These are phyloP conservation scores for Alternaria triticimaculans DNA, from an alignment of 2,329 filamentous ascomycete species.

Conservation along the genomic window DNA sequence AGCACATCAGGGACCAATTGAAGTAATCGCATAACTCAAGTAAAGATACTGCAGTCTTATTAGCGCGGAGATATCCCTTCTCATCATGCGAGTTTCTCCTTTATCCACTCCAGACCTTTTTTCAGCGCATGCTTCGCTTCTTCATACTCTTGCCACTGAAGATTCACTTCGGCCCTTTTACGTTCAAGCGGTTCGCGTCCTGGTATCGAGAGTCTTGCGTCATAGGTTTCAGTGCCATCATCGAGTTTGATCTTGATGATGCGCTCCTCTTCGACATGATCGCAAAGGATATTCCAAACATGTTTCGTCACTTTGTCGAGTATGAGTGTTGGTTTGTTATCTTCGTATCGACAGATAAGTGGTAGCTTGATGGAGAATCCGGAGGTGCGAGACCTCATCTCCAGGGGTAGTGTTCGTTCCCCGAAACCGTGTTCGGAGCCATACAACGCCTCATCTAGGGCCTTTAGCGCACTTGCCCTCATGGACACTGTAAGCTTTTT, in stretches of 20 bases:
- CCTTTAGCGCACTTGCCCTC: background rate
- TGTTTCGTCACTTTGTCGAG: background rate
- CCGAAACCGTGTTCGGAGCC: constrained; percentile 9
- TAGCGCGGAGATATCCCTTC: background rate
- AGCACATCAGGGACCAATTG: background rate
- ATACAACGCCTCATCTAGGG: background rate
- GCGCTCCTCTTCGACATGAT: background rate
- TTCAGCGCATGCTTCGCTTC: background rate
- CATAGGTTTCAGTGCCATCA: background rate
- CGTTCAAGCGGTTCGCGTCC: background rate
- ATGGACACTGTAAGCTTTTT: background rate
- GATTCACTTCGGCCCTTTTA: background rate
- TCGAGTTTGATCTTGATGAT: constrained; percentile 1
- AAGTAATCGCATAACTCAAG: background rate
- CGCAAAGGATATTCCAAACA: background rate
- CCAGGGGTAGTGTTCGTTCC: background rate
- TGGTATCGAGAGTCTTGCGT: background rate
- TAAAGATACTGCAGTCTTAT: background rate
- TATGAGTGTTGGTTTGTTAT: background rate
- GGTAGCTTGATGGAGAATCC: constrained; percentile 1
- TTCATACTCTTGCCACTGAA: constrained; percentile 5
- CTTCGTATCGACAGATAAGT: constrained; percentile 6
- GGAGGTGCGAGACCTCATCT: constrained; percentile 4
- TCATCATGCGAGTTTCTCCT: background rate
- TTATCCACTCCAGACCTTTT: background rate